These are phyloP conservation scores for Debaryomyces fabryi DNA, from an alignment of 1,139 yeast species.

Conservation along the genomic window DNA sequence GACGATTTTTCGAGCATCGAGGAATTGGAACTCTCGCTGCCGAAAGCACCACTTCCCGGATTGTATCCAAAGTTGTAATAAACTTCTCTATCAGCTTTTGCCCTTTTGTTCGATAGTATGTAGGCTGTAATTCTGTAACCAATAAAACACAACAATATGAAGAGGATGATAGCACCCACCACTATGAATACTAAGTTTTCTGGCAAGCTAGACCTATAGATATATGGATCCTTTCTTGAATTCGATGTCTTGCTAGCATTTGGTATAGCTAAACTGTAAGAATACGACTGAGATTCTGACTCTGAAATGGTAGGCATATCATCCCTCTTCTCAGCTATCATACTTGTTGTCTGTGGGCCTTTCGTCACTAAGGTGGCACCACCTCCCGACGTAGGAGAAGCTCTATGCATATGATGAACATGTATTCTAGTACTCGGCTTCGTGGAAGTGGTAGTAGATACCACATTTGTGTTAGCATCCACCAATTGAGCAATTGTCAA, in stretches of 20 bases:
- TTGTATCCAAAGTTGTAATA: slow-evolving; percentile 20
- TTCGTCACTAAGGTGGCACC: background rate
- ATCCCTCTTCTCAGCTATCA: slow-evolving; percentile 1
- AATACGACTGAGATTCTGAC: slow-evolving; percentile 15
- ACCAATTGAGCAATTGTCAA: background rate
- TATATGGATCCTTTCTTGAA: slow-evolving; percentile 34
- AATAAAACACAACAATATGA: slow-evolving; percentile 25
- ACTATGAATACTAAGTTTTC: slow-evolving; percentile 47
- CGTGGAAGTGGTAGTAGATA: background rate
- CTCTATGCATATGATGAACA: slow-evolving; percentile 4
- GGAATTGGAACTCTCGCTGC: slow-evolving; percentile 27
- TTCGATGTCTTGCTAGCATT: slow-evolving; percentile 9
- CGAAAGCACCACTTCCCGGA: slow-evolving; percentile 10
- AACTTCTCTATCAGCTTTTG: slow-evolving; percentile 42
- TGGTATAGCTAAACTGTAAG: slow-evolving; percentile 22
- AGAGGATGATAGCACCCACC: slow-evolving; percentile 39
- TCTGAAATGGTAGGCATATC: slow-evolving; percentile 6
- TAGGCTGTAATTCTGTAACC: slow-evolving; percentile 27
- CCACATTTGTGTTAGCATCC: background rate
- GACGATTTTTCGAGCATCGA: slow-evolving; percentile 27
- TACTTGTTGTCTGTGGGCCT: background rate
- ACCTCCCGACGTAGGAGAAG: background rate
- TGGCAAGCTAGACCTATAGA: slow-evolving; percentile 27
- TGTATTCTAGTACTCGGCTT: background rate
- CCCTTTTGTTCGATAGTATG: slow-evolving; percentile 28